phyloP scores from a whole-genome alignment of 2,329 filamentous ascomycete species.

The Cadophora gregata region DNA sequence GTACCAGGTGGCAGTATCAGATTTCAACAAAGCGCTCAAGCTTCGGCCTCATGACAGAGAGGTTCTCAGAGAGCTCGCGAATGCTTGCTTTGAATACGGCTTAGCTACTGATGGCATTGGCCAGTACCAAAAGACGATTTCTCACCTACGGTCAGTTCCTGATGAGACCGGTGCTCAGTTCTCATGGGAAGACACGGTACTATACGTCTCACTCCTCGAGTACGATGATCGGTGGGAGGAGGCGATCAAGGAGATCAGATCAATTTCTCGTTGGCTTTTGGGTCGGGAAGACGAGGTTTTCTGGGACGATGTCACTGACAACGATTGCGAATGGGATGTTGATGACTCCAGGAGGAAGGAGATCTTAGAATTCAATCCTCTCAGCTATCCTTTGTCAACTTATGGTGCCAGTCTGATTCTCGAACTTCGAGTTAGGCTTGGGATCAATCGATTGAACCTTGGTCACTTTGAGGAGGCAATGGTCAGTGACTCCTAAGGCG shows the following conservation, averaged over 20 bases:
- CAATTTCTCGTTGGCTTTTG: constrained; percentile 80
- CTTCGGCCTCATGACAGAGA: constrained; percentile 43
- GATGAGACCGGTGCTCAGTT: constrained; percentile 30
- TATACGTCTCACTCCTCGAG: constrained; percentile 82
- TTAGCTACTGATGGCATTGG: constrained; percentile 44
- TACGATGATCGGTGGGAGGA: constrained; percentile 66
- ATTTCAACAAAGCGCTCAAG: constrained; percentile 36
- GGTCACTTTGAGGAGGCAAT: constrained; percentile 74
- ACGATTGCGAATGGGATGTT: constrained; percentile 90
- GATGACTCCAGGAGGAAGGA: constrained; percentile 70
- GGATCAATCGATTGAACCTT: constrained; percentile 78
- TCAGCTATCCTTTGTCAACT: constrained; percentile 56
- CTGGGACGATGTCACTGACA: constrained; percentile 75
- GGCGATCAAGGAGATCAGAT: constrained; percentile 73
- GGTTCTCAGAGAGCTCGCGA: constrained; percentile 48
- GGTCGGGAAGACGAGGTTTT: constrained; percentile 74
- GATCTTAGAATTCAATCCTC: constrained; percentile 65
- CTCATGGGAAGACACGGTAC: constrained; percentile 81
- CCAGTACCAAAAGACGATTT: constrained; percentile 44
- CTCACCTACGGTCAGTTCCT: constrained; percentile 34
- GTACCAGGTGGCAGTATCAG: background rate
- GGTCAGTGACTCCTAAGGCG: constrained; percentile 54
- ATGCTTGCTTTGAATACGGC: constrained; percentile 44
- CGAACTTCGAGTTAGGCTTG: constrained; percentile 84
- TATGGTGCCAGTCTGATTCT: constrained; percentile 80